Evolutionary conservation across 306 rosid genomes (phyloP), one percentile per base, ranked within the genome.

Genomic region (Boehmeria nivea): DNA sequence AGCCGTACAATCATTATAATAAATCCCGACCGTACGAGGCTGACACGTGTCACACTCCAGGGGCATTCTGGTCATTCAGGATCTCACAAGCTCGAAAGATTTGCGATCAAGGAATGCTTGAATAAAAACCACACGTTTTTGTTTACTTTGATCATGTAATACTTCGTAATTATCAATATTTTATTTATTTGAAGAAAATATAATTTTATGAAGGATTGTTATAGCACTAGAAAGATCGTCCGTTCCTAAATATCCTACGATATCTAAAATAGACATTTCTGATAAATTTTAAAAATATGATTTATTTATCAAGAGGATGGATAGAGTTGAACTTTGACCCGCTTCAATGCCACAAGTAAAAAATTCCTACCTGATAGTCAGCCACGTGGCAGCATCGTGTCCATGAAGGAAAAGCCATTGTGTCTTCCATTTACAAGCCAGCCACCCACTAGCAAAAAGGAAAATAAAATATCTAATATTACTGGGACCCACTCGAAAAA

Each of bases 341-440:
- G 40, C 63, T 55, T 58, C 66, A 59, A 31, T 59, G 62, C 83
- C 84, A 72, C 86, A 69, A 66, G 54, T 51, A 1, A 26, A 17
- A 39, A 22, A 37, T 22, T 68, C 14, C 42, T 7, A n/a, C n/a
- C n/a, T 0, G 0, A 6, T 5, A 15, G 10, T 9, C 24, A 15
- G 54, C 60, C 68, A 76, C 82, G 89, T 79, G 86, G 48, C 67
- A 1, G 0, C 0, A 34, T 53, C 11, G 11, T 8, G 19, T 38
- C 61, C 61, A 38, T 39, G 13, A 13, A 39, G 12, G 17, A 33
- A 18, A 33, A 36, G 6, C 17, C 6, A 8, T 1, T 20, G 15
- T 20, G n/a, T 12, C 21, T 15, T 3, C 39, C 10, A 12, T 1
- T 6, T 10, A 3, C 1, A 10, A n/a, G n/a, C 22, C 3, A 2